Percentiles rank a stretch among this genome's conserved stretches.
phyloP scores from a whole-genome alignment of 2,329 filamentous ascomycete genomes.

The Herpotrichia juniperi region DNA sequence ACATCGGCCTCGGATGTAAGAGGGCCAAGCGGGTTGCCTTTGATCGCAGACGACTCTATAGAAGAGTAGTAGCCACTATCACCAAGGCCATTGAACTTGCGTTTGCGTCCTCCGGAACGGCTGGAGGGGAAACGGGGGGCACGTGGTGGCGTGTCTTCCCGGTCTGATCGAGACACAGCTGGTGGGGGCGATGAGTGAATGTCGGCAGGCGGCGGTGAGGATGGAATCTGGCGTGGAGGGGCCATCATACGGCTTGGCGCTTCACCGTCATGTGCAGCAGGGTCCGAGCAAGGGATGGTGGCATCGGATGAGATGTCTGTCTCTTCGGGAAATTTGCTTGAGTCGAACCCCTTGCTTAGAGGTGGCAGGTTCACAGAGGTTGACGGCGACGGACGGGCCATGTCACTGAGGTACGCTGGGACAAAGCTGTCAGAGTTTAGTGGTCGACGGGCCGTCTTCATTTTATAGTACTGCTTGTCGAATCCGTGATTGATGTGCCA shows the following conservation, averaged over 20 bases:
- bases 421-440: constrained; percentile 50
- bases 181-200: constrained; percentile 96
- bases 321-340: constrained; percentile 58
- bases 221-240: constrained; percentile 59
- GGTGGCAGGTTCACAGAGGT: constrained; percentile 41
- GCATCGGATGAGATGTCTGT: constrained; percentile 58
- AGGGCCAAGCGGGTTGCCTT: constrained; percentile 68
- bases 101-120: constrained; percentile 71
- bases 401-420: constrained; percentile 36
- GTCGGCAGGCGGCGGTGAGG: constrained; percentile 71
- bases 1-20: constrained; percentile 76
- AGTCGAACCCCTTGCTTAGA: constrained; percentile 53
- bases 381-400: constrained; percentile 46
- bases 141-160: constrained; percentile 78
- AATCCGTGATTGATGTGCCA: constrained; percentile 92
- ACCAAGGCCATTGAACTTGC: constrained; percentile 79
- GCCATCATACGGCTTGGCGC: constrained; percentile 49
- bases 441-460: constrained; percentile 71
- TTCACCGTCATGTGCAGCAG: constrained; percentile 55
- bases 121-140: constrained; percentile 66
- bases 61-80: constrained; percentile 98
- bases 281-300: constrained; percentile 59
- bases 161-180: constrained; percentile 67
- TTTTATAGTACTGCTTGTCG: constrained; percentile 87
- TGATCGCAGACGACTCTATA: constrained; percentile 85